These are phyloP conservation scores for Coemansia guatemalensis DNA, from an alignment of 192 early-diverging fungal genomes.

Conservation along the genomic window DNA sequence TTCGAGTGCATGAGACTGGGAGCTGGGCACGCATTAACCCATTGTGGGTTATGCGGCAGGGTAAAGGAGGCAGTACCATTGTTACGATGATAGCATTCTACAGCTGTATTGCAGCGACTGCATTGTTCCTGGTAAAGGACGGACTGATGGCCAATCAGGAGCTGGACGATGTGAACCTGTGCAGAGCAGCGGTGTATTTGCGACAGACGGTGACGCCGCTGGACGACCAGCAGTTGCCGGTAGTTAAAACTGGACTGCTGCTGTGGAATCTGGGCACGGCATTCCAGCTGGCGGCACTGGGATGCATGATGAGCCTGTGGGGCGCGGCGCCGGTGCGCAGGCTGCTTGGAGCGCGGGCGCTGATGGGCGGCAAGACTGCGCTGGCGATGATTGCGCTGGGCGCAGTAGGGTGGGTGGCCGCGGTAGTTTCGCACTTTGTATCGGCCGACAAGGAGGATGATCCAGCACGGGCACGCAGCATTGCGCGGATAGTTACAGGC, in stretches of 20 bases:
- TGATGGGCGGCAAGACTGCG: conserved; percentile 19
- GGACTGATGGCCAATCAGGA: conserved; percentile 49
- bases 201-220: conserved; percentile 27
- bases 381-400: conserved; percentile 26
- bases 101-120: conserved; percentile 27
- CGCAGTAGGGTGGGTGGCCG: conserved; percentile 6
- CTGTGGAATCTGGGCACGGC: conserved; percentile 45
- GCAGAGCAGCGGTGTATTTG: conserved; percentile 35
- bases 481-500: conserved; percentile 26
- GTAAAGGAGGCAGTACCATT: conserved; percentile 17
- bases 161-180: conserved; percentile 41
- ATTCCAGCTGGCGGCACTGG: conserved; percentile 33
- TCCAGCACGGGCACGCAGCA: conserved; percentile 34
- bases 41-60: conserved; percentile 28
- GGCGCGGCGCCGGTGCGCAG: conserved; percentile 21
- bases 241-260: conserved; percentile 28
- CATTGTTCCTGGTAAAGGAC: conserved; percentile 40
- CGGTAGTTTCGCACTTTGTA: conserved; percentile 32
- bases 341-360: conserved; percentile 23
- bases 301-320: conserved; percentile 34
- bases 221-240: conserved; percentile 27
- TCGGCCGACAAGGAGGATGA: conserved; percentile 10
- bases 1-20: conserved; percentile 30
- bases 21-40: conserved; percentile 43
- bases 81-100: conserved; percentile 37